These are phyloP conservation scores for Aspergillus coremiiformis DNA, from an alignment of 495 filamentous ascomycete species.

Conservation along the genomic window DNA sequence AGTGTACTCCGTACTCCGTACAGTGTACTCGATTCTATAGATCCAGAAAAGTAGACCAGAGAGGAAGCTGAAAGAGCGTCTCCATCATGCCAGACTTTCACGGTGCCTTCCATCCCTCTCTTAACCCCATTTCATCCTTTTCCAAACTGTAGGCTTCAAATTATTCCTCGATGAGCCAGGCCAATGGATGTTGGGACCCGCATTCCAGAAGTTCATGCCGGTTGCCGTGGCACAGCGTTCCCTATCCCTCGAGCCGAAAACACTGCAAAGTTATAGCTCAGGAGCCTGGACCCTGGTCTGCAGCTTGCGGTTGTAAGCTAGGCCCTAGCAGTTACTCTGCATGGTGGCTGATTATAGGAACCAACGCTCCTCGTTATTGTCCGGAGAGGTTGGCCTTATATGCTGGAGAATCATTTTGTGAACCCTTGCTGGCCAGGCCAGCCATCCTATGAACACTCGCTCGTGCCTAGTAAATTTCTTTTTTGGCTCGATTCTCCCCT, in stretches of 20 bases:
- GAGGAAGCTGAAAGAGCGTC: neutral
- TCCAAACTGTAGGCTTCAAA: neutral
- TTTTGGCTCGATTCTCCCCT: too few species aligned
- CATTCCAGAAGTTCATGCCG: constrained; percentile 20
- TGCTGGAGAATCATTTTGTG: neutral
- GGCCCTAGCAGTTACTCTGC: neutral
- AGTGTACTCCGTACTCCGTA: neutral
- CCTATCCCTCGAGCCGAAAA: neutral
- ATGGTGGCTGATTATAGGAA: neutral
- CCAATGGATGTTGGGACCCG: constrained; percentile 7
- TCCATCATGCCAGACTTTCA: neutral
- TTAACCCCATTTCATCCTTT: neutral
- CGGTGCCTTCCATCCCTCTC: neutral
- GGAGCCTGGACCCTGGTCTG: too few species aligned
- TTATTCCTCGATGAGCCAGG: neutral
- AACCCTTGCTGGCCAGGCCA: neutral
- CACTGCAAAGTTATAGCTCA: too few species aligned
- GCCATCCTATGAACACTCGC: neutral
- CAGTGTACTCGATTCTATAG: too few species aligned
- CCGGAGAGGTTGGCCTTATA: neutral
- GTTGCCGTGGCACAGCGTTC: constrained; percentile 13
- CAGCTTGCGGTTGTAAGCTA: neutral
- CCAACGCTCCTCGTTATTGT: neutral
- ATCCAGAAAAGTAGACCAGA: neutral
- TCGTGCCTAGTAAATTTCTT: too few species aligned